A percentile compares a stretch with the other conserved stretches of the same genome.
phyloP scores from a whole-genome alignment of 495 filamentous ascomycete genomes.

The Halenospora varia region DNA sequence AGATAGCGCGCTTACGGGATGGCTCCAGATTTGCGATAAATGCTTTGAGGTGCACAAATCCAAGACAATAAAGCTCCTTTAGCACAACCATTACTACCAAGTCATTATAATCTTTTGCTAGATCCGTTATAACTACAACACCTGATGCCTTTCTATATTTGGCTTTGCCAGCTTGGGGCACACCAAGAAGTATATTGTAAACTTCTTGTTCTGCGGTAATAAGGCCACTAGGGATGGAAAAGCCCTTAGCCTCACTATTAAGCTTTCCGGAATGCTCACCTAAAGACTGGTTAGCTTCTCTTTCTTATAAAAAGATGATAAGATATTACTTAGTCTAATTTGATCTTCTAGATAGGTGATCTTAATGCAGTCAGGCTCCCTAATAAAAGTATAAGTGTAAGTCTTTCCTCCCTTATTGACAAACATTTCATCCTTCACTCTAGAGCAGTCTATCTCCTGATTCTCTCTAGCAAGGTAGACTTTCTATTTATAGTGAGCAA shows the following conservation, averaged over 20 bases:
- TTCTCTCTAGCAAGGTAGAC: not conserved
- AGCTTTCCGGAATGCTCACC: constrained; percentile 6
- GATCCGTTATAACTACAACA: constrained; percentile 1
- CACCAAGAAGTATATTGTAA: not conserved
- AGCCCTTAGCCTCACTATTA: not conserved
- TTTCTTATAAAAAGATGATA: constrained; percentile 2
- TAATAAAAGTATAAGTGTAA: not conserved
- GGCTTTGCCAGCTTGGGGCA: not conserved
- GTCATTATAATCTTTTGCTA: constrained; percentile 7
- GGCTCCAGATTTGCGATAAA: constrained; percentile 6
- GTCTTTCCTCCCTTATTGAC: not conserved
- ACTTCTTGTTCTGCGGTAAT: not conserved
- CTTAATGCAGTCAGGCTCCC: not conserved
- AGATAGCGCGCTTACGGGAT: not conserved
- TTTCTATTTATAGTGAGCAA: not conserved
- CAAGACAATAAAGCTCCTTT: not conserved
- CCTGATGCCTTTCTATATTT: not conserved
- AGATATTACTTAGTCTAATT: constrained; percentile 3
- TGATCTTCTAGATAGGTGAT: not conserved
- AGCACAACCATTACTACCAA: constrained; percentile 1
- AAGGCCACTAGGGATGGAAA: constrained; percentile 3
- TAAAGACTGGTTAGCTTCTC: not conserved
- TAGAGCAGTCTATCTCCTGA: not conserved
- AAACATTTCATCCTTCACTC: constrained; percentile 2
- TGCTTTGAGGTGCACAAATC: not conserved